Evolutionary conservation across 192 early-diverging fungal species (phyloP).

Genomic region (Chytriomyces hyalinus): DNA sequence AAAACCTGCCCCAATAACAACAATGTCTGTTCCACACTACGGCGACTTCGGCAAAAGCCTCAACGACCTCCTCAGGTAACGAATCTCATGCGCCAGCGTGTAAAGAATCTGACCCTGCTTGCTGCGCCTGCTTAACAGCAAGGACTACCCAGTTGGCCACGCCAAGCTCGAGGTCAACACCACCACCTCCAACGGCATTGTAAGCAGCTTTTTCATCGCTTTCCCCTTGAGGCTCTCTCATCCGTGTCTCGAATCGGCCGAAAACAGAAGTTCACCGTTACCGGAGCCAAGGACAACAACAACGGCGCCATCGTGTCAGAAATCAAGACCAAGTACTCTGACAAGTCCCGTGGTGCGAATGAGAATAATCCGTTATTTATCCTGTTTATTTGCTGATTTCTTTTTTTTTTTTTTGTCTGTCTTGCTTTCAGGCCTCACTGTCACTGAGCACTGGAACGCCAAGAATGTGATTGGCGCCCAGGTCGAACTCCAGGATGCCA

Average conservation of each 20-base stretch:
- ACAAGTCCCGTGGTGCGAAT: conserved; percentile 81
- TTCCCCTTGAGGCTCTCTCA: neutral
- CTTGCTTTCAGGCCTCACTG: conserved; percentile 65
- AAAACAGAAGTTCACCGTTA: conserved; percentile 89
- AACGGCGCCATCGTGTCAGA: conserved; percentile 92
- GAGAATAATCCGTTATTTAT: neutral
- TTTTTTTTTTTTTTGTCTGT: neutral
- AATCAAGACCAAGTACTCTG: conserved; percentile 96
- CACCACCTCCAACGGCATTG: conserved; percentile 92
- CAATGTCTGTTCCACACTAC: conserved; percentile 80
- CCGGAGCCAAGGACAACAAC: conserved; percentile 94
- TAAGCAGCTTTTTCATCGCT: conserved; percentile 55
- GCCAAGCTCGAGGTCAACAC: conserved; percentile 99
- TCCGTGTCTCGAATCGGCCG: neutral
- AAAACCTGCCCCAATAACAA: neutral
- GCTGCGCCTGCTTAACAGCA: conserved; percentile 49
- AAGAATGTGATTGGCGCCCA: conserved; percentile 89
- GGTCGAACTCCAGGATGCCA: conserved; percentile 91
- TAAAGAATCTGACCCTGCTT: neutral
- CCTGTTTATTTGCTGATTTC: neutral
- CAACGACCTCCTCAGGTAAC: conserved; percentile 79
- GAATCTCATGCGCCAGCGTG: too few relatives aligned
- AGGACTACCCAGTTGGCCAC: conserved; percentile 93
- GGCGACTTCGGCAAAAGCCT: conserved; percentile 93
- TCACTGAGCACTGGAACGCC: conserved; percentile 98